A percentile compares a stretch with the other conserved stretches of the same genome.
Conservation (phyloP, 345 rosid species). For the Syzygium aromaticum region DNA sequence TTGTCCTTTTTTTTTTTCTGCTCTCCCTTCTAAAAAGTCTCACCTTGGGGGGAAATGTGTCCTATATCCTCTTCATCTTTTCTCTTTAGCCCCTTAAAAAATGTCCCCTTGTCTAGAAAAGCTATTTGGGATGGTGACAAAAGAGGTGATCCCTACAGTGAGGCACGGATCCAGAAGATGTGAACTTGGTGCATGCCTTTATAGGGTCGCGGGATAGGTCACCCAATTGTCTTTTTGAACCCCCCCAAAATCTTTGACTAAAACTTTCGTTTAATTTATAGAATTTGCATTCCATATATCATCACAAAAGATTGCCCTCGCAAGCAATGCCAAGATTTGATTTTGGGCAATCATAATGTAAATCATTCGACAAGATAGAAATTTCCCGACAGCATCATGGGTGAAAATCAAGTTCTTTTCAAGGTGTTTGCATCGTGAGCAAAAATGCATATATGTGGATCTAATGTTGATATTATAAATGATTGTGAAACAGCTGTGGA, state of each 20-base stretch:
- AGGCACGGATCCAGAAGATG: constrained; percentile 6
- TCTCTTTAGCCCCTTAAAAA: not conserved
- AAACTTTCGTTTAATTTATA: not conserved
- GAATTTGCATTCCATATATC: not conserved
- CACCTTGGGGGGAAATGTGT: not conserved
- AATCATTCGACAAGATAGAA: not conserved
- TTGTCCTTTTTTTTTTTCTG: not conserved
- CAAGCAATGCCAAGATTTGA: fast-evolving
- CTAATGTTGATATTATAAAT: not conserved
- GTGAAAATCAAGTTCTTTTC: not conserved
- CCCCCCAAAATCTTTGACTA: not conserved
- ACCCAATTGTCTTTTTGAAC: not conserved
- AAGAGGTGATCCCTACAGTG: not conserved
- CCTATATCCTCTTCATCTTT: not conserved
- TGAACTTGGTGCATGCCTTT: not conserved
- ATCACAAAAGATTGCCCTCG: not conserved
- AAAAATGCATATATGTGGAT: not conserved
- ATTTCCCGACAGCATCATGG: too few relatives aligned
- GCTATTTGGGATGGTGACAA: constrained; percentile 18
- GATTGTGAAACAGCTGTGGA: not conserved
- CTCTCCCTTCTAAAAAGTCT: constrained; percentile 15
- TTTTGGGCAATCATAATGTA: not conserved
- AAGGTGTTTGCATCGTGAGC: not conserved
- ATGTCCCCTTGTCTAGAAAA: not conserved
- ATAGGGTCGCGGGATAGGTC: not conserved